Conservation (phyloP, 108 stramenopile genomes). For the Stephanodiscus minutulus region DNA sequence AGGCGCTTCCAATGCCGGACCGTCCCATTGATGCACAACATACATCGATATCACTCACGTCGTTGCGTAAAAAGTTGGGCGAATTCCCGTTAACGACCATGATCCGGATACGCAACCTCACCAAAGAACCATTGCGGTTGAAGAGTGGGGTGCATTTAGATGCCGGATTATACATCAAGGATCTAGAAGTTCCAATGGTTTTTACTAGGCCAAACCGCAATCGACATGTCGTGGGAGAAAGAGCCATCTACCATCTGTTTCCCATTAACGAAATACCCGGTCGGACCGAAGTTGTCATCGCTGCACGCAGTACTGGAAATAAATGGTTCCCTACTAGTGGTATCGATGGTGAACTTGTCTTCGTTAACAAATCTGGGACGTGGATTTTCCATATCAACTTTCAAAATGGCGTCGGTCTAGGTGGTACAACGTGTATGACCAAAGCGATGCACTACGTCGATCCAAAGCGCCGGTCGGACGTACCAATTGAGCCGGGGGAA, state of each 20-base stretch:
- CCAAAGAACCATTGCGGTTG: conserved; percentile 40
- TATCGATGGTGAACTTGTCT: conserved; percentile 31
- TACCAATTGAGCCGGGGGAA: conserved; percentile 3
- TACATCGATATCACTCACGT: conserved; percentile 28
- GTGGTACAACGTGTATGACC: conserved; percentile 22
- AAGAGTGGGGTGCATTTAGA: conserved; percentile 37
- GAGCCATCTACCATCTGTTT: conserved; percentile 29
- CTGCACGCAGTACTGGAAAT: conserved; percentile 27
- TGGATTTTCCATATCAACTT: conserved; percentile 35
- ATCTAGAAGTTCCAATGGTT: conserved; percentile 16
- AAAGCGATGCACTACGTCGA: conserved; percentile 3
- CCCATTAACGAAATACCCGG: conserved; percentile 40
- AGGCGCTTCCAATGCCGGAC: conserved; percentile 3
- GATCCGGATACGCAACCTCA: conserved; percentile 30
- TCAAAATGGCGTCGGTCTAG: conserved; percentile 22
- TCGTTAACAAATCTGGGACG: conserved; percentile 23
- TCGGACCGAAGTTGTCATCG: conserved; percentile 40
- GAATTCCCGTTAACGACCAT: conserved; percentile 40
- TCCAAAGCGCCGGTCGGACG: too few species aligned
- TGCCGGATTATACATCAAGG: conserved; percentile 38
- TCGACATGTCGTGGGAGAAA: too few species aligned
- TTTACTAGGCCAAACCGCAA: background rate
- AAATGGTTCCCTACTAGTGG: conserved; percentile 42
- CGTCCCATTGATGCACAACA: conserved; percentile 41
- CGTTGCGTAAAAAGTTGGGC: conserved; percentile 39